Conservation (phyloP, 1,284 basidiomycete species). For the Fistulina hepatica region DNA sequence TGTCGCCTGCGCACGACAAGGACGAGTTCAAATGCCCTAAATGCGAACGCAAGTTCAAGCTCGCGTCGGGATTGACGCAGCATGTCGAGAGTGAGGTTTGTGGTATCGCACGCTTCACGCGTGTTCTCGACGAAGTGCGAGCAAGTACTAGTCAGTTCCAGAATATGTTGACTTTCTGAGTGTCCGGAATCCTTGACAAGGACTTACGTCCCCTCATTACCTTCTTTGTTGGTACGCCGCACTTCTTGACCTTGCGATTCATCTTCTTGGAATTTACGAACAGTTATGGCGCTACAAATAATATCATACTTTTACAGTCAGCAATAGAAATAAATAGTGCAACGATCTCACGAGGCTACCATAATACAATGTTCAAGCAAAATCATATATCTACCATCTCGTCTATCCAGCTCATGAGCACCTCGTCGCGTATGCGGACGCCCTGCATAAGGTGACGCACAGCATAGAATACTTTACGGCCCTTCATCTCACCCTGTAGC, state of each 20-base stretch:
- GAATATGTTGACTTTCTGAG: no score
- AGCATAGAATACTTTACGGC: constrained; percentile 56
- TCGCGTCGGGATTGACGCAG: constrained; percentile 29
- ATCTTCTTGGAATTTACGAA: no score
- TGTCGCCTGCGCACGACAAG: constrained; percentile 30
- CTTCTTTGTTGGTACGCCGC: no score
- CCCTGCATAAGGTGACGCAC: constrained; percentile 51
- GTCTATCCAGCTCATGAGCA: constrained; percentile 61
- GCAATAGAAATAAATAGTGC: no score
- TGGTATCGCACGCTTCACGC: constrained; percentile 20
- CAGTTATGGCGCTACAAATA: no score
- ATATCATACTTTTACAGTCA: no score
- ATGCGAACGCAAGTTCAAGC: constrained; percentile 24
- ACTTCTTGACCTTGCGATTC: no score
- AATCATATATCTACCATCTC: constrained; percentile 70
- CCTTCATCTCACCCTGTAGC: constrained; percentile 53
- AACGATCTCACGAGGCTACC: no score
- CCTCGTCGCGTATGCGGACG: constrained; percentile 58
- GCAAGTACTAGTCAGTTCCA: constrained; percentile 12
- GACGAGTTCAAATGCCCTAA: constrained; percentile 34
- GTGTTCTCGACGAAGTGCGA: no score
- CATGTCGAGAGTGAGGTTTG: constrained; percentile 32
- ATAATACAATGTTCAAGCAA: no score
- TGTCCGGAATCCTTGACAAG: no score
- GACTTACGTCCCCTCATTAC: no score